Base-by-base conservation (phyloP, 2,329 filamentous ascomycete genomes). In the Dothistroma pini region DNA sequence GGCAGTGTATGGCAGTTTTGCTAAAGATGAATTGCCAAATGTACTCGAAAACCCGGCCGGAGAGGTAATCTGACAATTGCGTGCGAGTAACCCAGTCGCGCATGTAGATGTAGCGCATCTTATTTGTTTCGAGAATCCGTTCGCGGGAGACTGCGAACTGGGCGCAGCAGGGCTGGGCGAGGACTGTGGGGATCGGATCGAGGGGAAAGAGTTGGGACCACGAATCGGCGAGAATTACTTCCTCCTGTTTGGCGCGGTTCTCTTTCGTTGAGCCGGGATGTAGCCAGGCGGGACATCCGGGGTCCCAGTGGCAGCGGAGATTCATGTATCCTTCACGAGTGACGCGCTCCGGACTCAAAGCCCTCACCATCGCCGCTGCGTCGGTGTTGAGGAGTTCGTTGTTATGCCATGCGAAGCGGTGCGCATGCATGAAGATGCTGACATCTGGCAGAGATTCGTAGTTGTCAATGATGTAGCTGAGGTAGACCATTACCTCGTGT, bases 21-120 rank as follows among this genome's bases (percentile, higher is more conserved):
- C 83, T 83, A 69, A 87, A 88, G 14, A 87, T 78, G 61, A 81
- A 84, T 61, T 86, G 84, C 85, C 85, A 88, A 1, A 86, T 73
- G 68, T 87, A 87, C 70, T 88, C 85, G 77, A 84, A 87, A 16
- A 87, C 78, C 2, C 85, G 78, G 2, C 85, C 85, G 12, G 81
- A 82, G 21, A 86, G 75, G 48, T 79, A 80, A 68, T 87, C 84
- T 22, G 74, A 76, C 32, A 87, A 70, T 21, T 80, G 75, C 0
- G 84, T 86, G n/a, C 78, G 77, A 31, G 86, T 75, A 2, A 87
- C 73, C 85, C 85, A 88, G 66, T 86, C 81, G 29, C 85, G 79
- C 66, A 85, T 83, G 68, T 79, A 82, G 21, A 84, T 75, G 68
- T 83, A 87, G 51, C 81, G 78, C 25, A 79, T 76, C 56, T 79